A percentile compares a stretch with the other conserved stretches of the same genome.
These are phyloP conservation scores for Xerocomellus chrysenteron DNA, from an alignment of 768 basidiomycete species.

Conservation along the genomic window DNA sequence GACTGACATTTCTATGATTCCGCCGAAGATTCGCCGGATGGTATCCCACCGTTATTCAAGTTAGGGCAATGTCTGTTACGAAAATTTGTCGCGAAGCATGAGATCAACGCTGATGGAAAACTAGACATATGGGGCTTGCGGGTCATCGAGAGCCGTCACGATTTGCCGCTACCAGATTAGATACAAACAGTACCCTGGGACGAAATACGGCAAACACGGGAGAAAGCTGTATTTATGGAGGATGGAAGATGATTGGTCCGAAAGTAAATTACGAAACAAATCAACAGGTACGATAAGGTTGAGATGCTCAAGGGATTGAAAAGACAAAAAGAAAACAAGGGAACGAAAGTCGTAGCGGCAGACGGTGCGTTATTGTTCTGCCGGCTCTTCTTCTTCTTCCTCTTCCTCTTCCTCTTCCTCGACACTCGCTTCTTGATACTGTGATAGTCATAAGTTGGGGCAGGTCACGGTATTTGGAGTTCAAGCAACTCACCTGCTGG, in stretches of 20 bases:
- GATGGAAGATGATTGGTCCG: constrained; percentile 8
- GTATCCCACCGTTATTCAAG: too few species aligned
- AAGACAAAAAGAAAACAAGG: not conserved
- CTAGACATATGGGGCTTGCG: not conserved
- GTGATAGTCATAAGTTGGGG: constrained; percentile 1
- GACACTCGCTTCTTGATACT: constrained; percentile 62
- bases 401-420: constrained; percentile 37
- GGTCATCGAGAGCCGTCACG: too few species aligned
- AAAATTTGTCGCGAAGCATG: not conserved
- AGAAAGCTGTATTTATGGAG: not conserved
- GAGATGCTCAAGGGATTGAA: not conserved
- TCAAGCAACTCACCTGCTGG: constrained; percentile 59
- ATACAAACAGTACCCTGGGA: not conserved
- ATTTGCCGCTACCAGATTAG: not conserved
- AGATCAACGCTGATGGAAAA: not conserved
- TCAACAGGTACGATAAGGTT: constrained; percentile 16
- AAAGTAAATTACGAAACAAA: constrained; percentile 21
- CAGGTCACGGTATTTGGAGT: not conserved
- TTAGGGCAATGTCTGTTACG: not conserved
- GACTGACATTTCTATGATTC: not conserved
- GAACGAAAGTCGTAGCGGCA: not conserved
- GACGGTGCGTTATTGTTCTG: constrained; percentile 31
- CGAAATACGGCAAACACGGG: not conserved
- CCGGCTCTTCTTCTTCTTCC: constrained; percentile 33
- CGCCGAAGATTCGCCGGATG: constrained; percentile 12